phyloP scores from a whole-genome alignment of 371 early-diverging fungal genomes.

The Chytridiales sp. region DNA sequence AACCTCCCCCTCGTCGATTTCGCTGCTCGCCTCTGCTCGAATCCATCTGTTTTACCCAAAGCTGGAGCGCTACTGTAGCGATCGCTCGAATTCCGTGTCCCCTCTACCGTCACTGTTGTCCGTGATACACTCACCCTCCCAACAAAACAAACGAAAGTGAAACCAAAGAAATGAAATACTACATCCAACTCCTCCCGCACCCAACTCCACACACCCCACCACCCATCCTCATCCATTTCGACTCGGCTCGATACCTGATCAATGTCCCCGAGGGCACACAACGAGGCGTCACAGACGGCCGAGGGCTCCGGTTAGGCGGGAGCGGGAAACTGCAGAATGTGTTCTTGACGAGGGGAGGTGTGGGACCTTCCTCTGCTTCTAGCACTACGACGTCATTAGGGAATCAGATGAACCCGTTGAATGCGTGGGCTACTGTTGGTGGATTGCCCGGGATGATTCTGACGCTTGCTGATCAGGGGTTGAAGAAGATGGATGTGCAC shows the following conservation, averaged over 20 bases:
- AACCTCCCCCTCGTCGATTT: too few species aligned
- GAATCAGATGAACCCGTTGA: not conserved
- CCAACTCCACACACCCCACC: constrained; percentile 66
- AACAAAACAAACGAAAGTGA: too few species aligned
- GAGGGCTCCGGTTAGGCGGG: constrained; percentile 60
- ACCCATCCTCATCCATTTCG: constrained; percentile 76
- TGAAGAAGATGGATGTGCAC: constrained; percentile 39
- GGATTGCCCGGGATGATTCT: constrained; percentile 74
- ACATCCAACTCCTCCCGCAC: constrained; percentile 72
- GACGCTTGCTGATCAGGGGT: constrained; percentile 80
- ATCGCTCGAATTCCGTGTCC: too few species aligned
- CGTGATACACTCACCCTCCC: too few species aligned
- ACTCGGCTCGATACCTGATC: constrained; percentile 81
- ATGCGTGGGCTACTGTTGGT: constrained; percentile 12
- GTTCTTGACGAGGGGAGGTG: constrained; percentile 78
- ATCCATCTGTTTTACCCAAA: too few species aligned
- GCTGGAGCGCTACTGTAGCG: too few species aligned
- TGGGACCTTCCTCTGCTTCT: constrained; percentile 41
- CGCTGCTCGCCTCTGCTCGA: too few species aligned
- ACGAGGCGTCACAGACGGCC: constrained; percentile 78
- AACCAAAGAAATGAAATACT: constrained; percentile 65
- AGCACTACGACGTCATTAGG: not conserved
- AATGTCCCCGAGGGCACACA: constrained; percentile 94
- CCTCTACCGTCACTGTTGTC: too few species aligned
- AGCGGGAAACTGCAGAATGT: constrained; percentile 72